A percentile compares a stretch with the other conserved stretches of the same genome.
Conservation (phyloP, 1,139 yeast species). For the Protomyces macrosporus region DNA sequence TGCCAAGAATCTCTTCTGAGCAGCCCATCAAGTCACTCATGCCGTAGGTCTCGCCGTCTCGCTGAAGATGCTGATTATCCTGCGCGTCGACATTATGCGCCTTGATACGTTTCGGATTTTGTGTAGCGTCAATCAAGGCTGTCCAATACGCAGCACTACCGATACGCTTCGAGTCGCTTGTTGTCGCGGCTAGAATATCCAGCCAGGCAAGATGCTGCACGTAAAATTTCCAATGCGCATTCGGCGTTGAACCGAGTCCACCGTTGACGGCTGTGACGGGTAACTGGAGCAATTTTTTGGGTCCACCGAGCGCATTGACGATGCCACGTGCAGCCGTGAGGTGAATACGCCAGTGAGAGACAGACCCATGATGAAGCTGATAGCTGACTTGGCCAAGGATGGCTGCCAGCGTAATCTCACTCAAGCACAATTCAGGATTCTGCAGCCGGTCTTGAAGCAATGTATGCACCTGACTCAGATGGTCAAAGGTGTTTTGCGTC, state of each 20-base stretch:
- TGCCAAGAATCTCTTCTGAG: slow-evolving; percentile 4
- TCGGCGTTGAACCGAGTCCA: not conserved
- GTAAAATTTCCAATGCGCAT: slow-evolving; percentile 1
- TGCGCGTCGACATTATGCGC: not conserved
- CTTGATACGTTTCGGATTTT: not conserved
- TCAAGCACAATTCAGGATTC: slow-evolving; percentile 4
- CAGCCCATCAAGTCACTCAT: slow-evolving; percentile 24
- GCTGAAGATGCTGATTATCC: not conserved
- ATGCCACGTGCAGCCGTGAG: slow-evolving; percentile 18
- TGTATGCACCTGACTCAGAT: slow-evolving; percentile 13
- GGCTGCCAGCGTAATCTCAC: slow-evolving; percentile 19
- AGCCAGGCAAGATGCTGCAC: slow-evolving; percentile 24
- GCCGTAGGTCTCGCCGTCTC: not conserved
- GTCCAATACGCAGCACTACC: slow-evolving; percentile 19
- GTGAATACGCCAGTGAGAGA: slow-evolving; percentile 17
- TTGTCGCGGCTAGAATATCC: slow-evolving; percentile 18
- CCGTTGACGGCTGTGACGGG: not conserved
- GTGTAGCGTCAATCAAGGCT: slow-evolving; percentile 7
- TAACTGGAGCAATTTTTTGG: not conserved
- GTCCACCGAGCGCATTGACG: slow-evolving; percentile 22
- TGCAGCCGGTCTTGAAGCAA: slow-evolving; percentile 6
- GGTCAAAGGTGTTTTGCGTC: not conserved
- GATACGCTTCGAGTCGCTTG: slow-evolving; percentile 4
- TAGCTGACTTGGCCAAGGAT: slow-evolving; percentile 17
- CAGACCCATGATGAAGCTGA: slow-evolving; percentile 15